Evolutionary conservation across 768 basidiomycete genomes (phyloP), one percentile per base, ranked within the genome.

Genomic region (Mycena rosella): DNA sequence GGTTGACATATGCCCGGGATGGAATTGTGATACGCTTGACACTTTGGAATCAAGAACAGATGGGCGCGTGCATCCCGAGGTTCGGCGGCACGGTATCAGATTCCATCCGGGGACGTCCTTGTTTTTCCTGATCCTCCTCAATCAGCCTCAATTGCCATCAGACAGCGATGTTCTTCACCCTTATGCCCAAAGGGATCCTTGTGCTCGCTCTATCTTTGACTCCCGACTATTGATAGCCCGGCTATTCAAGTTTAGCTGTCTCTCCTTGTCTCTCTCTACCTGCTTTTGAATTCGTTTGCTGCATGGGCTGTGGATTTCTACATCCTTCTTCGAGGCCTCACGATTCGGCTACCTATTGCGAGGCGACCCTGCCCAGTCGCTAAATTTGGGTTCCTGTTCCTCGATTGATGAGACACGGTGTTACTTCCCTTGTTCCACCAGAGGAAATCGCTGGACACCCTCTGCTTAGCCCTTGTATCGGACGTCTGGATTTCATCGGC

Each of bases 321-420:
- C n/a, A n/a, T n/a, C n/a, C n/a, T n/a, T n/a, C n/a, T n/a, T n/a
- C n/a, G n/a, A n/a, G n/a, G n/a, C n/a, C n/a, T n/a, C n/a, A n/a
- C n/a, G n/a, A n/a, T n/a, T n/a, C n/a, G n/a, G n/a, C n/a, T n/a
- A n/a, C n/a, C n/a, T n/a, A n/a, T n/a, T n/a, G n/a, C n/a, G n/a
- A n/a, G n/a, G n/a, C n/a, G 18, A 6, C 9, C 10, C 62, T 51
- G 36, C 18, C 54, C 34, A 34, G 58, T 62, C 63, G 52, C 65
- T 66, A 66, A 66, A 53, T 45, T 60, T 66, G 32, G 53, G 58
- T 60, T 40, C 65, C 65, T 67, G 60, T 56, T 20, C 60, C 65
- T 66, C 45, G 59, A 61, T 55, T 67, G 65, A 61, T 67, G 52
- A 34, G 32, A 45, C n/a, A 22, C 30, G n/a, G n/a, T n/a, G n/a